Evolutionary conservation across 129 eudicot genomes (phyloP), one percentile per base, ranked within the genome.

Genomic region (Flaveria robusta): DNA sequence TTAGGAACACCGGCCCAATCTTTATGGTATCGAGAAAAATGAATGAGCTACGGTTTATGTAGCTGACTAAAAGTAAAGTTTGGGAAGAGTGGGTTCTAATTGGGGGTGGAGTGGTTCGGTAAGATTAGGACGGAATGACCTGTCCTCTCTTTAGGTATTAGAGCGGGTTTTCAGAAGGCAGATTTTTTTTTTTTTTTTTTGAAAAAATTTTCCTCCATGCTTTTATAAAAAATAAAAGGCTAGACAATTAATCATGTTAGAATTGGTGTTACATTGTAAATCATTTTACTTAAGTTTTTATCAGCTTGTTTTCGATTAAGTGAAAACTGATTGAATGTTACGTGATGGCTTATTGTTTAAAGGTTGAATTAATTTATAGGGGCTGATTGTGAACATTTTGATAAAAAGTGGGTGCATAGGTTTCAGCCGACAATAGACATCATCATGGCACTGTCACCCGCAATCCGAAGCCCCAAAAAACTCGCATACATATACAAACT

Each of bases 351-450:
- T 12, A 9, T 26, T 26, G 20, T 5, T 3, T 27, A 11, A 13
- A 63, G 62, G 5, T 19, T 46, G 14, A 47, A 18, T 34, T 4
- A 34, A 34, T 29, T 29, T 29, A 6, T 0, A 75, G 79, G 79
- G 79, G 19, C 50, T n/a, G 29, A 2, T 19, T 14, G 14, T 42
- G 29, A 22, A 65, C 65, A 75, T 27, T 19, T n/a, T 14, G 39
- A 46, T 65, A 3, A 54, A 56, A 77, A 58, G 41, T 41, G 1
- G 26, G 46, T 63, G 78, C 70, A 68, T 58, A 37, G 16, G 75
- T 67, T 77, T 56, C 34, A 5, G 69, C 75, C 75, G 81, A 77
- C 66, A 71, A 24, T 22, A 37, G 55, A 72, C 77, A 55, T 7
- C 71, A 77, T 78, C 20, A 1, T 23, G 45, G n/a, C 70, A 65